Base-by-base conservation (phyloP, 2,329 filamentous ascomycete species). In the Aspergillus fumigatiaffinis region DNA sequence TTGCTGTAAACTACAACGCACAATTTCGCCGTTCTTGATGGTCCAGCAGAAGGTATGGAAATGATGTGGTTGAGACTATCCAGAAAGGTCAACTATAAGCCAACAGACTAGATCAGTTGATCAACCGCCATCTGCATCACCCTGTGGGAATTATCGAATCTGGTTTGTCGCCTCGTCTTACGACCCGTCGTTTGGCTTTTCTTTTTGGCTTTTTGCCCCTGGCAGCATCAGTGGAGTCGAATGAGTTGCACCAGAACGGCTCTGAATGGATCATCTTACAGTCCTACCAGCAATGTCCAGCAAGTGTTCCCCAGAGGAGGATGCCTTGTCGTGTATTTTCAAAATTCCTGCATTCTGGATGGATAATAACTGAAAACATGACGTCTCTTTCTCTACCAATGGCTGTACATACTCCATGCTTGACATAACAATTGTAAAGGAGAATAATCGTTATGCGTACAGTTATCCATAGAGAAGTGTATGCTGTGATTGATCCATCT, bases 121-220 rank as follows among this genome's bases (percentile, higher is more conserved):
- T 47, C 44, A 47, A 26, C 44, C 44, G 44, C 44, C 44, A 47
- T 55, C 46, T 20, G 47, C n/a, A 35, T 44, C 38, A 4, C 25
- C 38, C 41, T 41, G 9, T 49, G 25, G 10, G 10, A 38, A 38
- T 23, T 42, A 55, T 53, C 54, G 44, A 47, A 54, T 59, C 63
- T 52, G 56, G 62, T 64, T 65, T 60, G 60, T 56, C 56, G 63
- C 60, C 63, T 65, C 60, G 56, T 61, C 59, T 64, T 60, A 51
- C 54, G 25, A 26, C 29, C 51, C 26, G 20, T 50, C 17, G 29
- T 54, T 51, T 48, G 38, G 35, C 46, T 52, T 53, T 46, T 20
- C 42, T 44, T 53, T 53, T 53, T 23, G 23, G 6, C 26, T 53
- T 47, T 51, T 58, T 58, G 57, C 57, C 62, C 56, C 56, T 63